Evolutionary conservation across 2,329 filamentous ascomycete genomes (phyloP).

Genomic region (Fusarium longipes): DNA sequence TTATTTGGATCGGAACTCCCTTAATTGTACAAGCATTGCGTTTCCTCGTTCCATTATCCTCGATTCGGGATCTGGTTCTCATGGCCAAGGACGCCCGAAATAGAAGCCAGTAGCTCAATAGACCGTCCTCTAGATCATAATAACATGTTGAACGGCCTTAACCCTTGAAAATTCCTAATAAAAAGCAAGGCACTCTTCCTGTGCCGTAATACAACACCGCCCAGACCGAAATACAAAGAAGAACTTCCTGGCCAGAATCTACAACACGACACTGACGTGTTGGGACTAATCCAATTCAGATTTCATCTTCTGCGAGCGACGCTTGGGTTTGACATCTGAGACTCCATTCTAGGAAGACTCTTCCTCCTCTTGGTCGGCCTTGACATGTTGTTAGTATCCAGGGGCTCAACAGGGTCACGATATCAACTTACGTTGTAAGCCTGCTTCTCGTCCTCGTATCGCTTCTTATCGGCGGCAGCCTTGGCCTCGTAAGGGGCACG

Average conservation of each 20-base stretch:
- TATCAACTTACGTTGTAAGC: conserved; percentile 80
- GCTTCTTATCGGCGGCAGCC: conserved; percentile 97
- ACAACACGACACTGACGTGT: conserved; percentile 13
- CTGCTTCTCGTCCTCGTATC: conserved; percentile 98
- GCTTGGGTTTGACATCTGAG: conserved; percentile 19
- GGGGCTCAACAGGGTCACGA: conserved; percentile 7
- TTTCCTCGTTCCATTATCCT: conserved; percentile 44
- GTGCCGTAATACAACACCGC: conserved; percentile 58
- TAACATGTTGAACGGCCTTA: conserved; percentile 49
- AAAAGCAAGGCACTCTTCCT: conserved; percentile 54
- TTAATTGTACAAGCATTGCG: conserved; percentile 49
- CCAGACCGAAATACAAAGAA: conserved; percentile 54
- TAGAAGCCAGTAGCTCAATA: conserved; percentile 43
- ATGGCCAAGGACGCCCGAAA: conserved; percentile 34
- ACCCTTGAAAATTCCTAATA: conserved; percentile 51
- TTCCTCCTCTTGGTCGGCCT: conserved; percentile 71
- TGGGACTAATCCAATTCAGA: conserved; percentile 24
- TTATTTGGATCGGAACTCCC: conserved; percentile 39
- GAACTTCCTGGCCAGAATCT: conserved; percentile 37
- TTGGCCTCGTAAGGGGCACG: conserved; percentile 95
- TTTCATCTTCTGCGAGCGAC: conserved; percentile 20
- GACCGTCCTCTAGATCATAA: conserved; percentile 49
- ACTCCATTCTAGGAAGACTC: conserved; percentile 58
- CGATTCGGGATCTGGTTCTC: conserved; percentile 43
- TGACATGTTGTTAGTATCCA: conserved; percentile 47